phyloP scores from a whole-genome alignment of 2,329 filamentous ascomycete genomes.

The Furcasterigmium furcatum region DNA sequence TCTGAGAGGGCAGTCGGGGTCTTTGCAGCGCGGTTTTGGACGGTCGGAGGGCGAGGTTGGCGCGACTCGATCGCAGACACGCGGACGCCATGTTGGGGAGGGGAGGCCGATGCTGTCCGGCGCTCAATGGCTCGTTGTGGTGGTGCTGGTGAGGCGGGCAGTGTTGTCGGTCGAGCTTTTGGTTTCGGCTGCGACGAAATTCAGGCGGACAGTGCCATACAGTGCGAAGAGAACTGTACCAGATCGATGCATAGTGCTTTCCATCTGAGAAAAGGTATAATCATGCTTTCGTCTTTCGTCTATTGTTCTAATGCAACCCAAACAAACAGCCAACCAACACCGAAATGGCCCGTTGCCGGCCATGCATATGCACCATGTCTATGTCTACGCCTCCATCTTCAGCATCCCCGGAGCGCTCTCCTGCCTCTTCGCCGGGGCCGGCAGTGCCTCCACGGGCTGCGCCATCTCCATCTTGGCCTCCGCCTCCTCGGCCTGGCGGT shows the following conservation, averaged over 20 bases:
- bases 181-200: constrained; percentile 3
- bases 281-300: too few species aligned
- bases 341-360: not conserved
- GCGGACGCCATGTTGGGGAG: constrained; percentile 24
- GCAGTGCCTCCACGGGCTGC: not conserved
- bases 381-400: not conserved
- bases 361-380: too few species aligned
- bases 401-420: not conserved
- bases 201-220: constrained; percentile 3
- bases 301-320: not conserved
- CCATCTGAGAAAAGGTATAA: too few species aligned
- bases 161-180: constrained; percentile 2
- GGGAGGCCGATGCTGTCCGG: constrained; percentile 21
- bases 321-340: not conserved
- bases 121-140: constrained; percentile 25
- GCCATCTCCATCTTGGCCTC: constrained; percentile 5
- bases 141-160: constrained; percentile 1
- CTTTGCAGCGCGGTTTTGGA: constrained; percentile 10
- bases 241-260: not conserved
- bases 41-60: constrained; percentile 17
- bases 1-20: constrained; percentile 18
- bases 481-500: constrained; percentile 64
- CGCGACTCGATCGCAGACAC: constrained; percentile 19
- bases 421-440: not conserved
- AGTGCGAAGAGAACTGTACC: not conserved